Base-by-base conservation (phyloP, 164 flowering plant species). In the Annona cherimola region DNA sequence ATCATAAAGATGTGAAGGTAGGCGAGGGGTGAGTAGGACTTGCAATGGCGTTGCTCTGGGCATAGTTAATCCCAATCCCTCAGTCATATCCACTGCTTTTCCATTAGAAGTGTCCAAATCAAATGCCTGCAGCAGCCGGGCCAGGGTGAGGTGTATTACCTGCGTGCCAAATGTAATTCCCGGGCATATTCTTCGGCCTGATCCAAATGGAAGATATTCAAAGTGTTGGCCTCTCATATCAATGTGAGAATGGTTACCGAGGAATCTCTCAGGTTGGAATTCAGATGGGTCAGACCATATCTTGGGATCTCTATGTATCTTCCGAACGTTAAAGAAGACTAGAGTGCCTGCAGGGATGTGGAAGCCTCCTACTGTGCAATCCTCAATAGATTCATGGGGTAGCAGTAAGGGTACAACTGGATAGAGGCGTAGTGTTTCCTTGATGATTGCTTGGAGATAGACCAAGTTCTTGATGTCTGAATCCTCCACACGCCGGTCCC, bases 221-320 rank as follows among this genome's bases (percentile, higher is more conserved):
- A n/a, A 61, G 2, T 46, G 55, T 5, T 63, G 68, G 16, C 76
- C 68, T 12, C 69, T 76, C 60, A 35, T 41, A 18, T 66, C 73
- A 7, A 35, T 71, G 69, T 73, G 76, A 62, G 19, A 9, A 8
- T 61, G 69, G 40, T 68, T 71, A 14, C 11, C 12, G 1, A 46
- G 7, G 50, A 88, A 89, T 66, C 93, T 84, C 78, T 85, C 93
- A 0, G 90, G 93, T 55, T 35, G 71, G 73, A 89, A 89, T 60
- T 50, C 74, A 0, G 43, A 45, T 0, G 90, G n/a, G n/a, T n/a
- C n/a, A n/a, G 64, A 81, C 93, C 90, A 89, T 46, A 46, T 5
- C 4, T 14, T 8, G 7, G 55, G 55, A 14, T 46, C 55, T 14
- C 6, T 8, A 46, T 89, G 90, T 3, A 86, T 66, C 0, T 80